These are phyloP conservation scores for Rhodotorula graminis DNA, from an alignment of 768 basidiomycete genomes.

Conservation along the genomic window DNA sequence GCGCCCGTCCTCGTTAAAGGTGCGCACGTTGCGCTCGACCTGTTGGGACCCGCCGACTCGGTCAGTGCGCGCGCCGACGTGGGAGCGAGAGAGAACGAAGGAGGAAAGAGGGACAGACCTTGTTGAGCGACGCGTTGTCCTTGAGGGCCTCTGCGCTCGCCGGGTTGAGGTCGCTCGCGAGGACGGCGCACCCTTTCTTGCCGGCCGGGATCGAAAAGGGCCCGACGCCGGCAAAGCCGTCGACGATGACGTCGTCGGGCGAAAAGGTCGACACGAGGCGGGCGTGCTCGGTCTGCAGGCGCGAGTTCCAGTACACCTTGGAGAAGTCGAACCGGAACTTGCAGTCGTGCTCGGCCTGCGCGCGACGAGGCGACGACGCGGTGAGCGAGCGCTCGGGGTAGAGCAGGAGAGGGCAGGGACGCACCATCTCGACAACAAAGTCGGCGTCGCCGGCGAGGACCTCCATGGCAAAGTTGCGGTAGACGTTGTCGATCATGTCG, in stretches of 20 bases:
- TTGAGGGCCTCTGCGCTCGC: slow-evolving; percentile 70
- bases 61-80: not conserved
- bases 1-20: slow-evolving; percentile 77
- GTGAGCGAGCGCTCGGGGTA: not conserved
- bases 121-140: slow-evolving; percentile 69
- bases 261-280: slow-evolving; percentile 71
- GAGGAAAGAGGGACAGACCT: slow-evolving; percentile 53
- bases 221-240: slow-evolving; percentile 95
- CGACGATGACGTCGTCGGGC: slow-evolving; percentile 69
- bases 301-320: slow-evolving; percentile 96
- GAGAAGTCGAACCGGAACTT: slow-evolving; percentile 90
- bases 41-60: slow-evolving; percentile 43
- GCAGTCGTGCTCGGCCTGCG: slow-evolving; percentile 76
- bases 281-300: slow-evolving; percentile 83
- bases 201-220: slow-evolving; percentile 93
- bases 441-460: slow-evolving; percentile 84
- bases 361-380: too few species aligned
- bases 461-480: slow-evolving; percentile 95
- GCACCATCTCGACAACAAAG: slow-evolving; percentile 78
- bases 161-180: slow-evolving; percentile 94
- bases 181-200: slow-evolving; percentile 72
- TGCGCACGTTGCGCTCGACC: slow-evolving; percentile 67
- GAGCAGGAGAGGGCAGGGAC: slow-evolving; percentile 41
- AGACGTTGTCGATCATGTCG: slow-evolving; percentile 73
- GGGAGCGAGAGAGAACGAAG: slow-evolving; percentile 7